These are phyloP conservation scores for Penicillium sp. DNA, from an alignment of 2,329 filamentous ascomycete genomes.

Conservation along the genomic window DNA sequence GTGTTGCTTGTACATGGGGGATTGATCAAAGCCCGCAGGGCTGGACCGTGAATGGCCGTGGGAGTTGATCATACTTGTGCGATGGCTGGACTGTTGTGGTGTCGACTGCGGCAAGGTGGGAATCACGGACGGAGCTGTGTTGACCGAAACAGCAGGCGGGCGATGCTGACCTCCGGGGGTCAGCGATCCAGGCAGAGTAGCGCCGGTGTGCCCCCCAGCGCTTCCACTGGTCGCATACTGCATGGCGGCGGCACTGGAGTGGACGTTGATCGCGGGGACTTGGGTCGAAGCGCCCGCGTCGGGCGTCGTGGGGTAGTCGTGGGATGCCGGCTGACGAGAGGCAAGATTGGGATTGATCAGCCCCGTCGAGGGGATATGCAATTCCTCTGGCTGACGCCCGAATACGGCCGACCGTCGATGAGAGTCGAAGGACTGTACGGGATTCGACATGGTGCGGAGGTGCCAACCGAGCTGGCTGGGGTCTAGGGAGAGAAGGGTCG, in stretches of 20 bases:
- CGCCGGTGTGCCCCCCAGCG: conserved; percentile 46
- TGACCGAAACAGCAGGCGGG: conserved; percentile 59
- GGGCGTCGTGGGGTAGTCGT: conserved; percentile 56
- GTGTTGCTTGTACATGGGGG: conserved; percentile 65
- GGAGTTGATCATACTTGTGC: conserved; percentile 67
- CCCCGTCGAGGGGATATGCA: conserved; percentile 57
- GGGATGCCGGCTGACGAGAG: conserved; percentile 50
- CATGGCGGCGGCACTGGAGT: conserved; percentile 57
- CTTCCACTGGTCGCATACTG: conserved; percentile 53
- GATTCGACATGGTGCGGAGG: conserved; percentile 49
- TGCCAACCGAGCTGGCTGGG: conserved; percentile 18
- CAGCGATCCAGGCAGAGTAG: conserved; percentile 64
- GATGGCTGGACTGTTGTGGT: conserved; percentile 60
- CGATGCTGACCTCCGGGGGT: conserved; percentile 62
- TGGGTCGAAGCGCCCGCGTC: conserved; percentile 50
- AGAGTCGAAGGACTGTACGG: conserved; percentile 56
- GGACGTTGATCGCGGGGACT: conserved; percentile 64
- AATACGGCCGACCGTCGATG: conserved; percentile 56
- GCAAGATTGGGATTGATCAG: conserved; percentile 44
- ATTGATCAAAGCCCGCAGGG: conserved; percentile 67
- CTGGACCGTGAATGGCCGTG: conserved; percentile 87
- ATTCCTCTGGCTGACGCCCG: conserved; percentile 60
- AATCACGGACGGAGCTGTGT: conserved; percentile 63
- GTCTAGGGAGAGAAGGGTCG: conserved; percentile 22
- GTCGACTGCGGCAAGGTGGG: conserved; percentile 61